Evolutionary conservation across 2,329 filamentous ascomycete genomes (phyloP).

Genomic region (Cercospora citrullina): DNA sequence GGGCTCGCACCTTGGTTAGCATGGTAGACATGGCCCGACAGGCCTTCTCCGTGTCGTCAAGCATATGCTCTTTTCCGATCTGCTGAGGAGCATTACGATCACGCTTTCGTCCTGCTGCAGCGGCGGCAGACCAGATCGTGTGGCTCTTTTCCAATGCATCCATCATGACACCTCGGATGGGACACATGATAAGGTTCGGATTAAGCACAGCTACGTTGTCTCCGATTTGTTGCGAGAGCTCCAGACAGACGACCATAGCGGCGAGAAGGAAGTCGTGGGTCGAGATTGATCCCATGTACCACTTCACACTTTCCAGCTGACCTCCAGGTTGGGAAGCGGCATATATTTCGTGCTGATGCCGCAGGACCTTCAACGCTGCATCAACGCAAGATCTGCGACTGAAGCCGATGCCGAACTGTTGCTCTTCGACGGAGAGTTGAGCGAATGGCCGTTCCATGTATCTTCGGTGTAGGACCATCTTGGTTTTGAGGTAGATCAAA

Average conservation of each 20-base stretch:
- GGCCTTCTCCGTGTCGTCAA: conserved; percentile 37
- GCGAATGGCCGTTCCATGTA: conserved; percentile 46
- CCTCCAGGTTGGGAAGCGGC: conserved; percentile 50
- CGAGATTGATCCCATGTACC: conserved; percentile 49
- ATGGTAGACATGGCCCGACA: conserved; percentile 37
- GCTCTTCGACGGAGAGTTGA: conserved; percentile 35
- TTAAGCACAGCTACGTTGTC: conserved; percentile 16
- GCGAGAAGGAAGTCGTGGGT: conserved; percentile 53
- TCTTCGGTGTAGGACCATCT: conserved; percentile 56
- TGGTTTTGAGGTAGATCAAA: conserved; percentile 53
- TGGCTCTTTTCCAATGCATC: conserved; percentile 38
- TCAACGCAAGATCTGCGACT: conserved; percentile 48
- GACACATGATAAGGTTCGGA: conserved; percentile 27
- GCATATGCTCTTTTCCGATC: conserved; percentile 27
- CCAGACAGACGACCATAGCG: conserved; percentile 52
- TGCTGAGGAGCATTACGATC: conserved; percentile 18
- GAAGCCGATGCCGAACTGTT: conserved; percentile 35
- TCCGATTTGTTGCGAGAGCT: conserved; percentile 40
- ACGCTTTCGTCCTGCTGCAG: conserved; percentile 15
- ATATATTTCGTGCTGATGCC: conserved; percentile 53
- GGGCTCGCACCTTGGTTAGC: conserved; percentile 35
- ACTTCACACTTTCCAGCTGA: conserved; percentile 47
- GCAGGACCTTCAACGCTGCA: conserved; percentile 51
- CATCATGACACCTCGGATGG: conserved; percentile 33
- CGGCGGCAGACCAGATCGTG: conserved; percentile 34